These are phyloP conservation scores for Sphagnum fallax DNA, from an alignment of 228 moss, liverwort and hornwort species.

Conservation along the genomic window DNA sequence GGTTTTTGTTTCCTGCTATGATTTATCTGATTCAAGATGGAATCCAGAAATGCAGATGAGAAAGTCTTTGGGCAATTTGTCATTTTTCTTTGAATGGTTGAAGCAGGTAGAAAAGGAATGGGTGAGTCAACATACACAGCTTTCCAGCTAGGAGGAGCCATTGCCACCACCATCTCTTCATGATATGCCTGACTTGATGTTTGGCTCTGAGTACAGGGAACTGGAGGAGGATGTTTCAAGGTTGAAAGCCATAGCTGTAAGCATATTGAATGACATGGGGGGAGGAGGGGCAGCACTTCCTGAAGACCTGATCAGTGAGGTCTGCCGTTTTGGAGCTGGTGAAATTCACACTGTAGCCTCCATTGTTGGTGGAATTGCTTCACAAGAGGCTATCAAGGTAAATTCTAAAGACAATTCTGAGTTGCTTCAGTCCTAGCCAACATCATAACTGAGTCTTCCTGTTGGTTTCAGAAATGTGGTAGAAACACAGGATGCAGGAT, in stretches of 20 bases:
- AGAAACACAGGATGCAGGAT: too few species aligned
- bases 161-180: background rate
- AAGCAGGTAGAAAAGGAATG: background rate
- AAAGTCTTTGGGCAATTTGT: too few species aligned
- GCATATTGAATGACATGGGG: constrained; percentile 75
- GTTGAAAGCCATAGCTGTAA: constrained; percentile 61
- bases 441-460: background rate
- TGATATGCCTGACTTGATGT: background rate
- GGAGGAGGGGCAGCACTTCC: constrained; percentile 59
- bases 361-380: constrained; percentile 92
- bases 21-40: background rate
- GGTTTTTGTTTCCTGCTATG: background rate
- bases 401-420: background rate
- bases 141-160: background rate
- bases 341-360: constrained; percentile 94
- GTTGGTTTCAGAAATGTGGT: background rate
- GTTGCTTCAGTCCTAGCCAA: background rate
- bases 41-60: background rate
- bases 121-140: background rate
- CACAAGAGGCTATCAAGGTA: constrained; percentile 97
- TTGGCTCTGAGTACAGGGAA: constrained; percentile 37
- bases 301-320: constrained; percentile 73
- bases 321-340: constrained; percentile 92
- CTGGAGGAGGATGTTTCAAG: constrained; percentile 72
- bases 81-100: background rate